Conservation (phyloP, 257 asterid species). For the Forsythia viridissima region DNA sequence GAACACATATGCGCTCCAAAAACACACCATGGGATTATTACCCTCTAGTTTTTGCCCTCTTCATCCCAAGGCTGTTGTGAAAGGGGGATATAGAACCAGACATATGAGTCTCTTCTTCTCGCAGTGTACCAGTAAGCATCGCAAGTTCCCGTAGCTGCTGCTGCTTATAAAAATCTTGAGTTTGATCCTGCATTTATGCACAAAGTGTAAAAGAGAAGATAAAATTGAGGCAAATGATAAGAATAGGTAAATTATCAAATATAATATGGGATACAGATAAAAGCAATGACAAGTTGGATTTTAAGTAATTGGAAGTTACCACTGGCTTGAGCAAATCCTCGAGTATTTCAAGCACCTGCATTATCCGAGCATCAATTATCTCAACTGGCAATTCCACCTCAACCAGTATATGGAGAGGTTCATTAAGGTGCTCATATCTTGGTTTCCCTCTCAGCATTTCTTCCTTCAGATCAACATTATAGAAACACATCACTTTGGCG, state of each 20-base stretch:
- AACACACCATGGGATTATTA: slow-evolving; percentile 28
- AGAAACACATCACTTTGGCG: slow-evolving; percentile 5
- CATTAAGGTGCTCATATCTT: slow-evolving; percentile 93
- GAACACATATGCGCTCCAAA: slow-evolving; percentile 24
- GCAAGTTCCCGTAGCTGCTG: slow-evolving; percentile 97
- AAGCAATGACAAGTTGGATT: no score
- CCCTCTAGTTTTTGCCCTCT: slow-evolving; percentile 95
- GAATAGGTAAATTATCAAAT: no score
- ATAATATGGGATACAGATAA: no score
- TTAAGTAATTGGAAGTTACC: slow-evolving; percentile 39
- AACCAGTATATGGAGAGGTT: slow-evolving; percentile 89
- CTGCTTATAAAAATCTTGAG: slow-evolving; percentile 84
- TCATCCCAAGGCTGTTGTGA: slow-evolving; percentile 89
- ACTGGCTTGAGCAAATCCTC: slow-evolving; percentile 93
- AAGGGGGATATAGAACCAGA: slow-evolving; percentile 92
- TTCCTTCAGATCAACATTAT: slow-evolving; percentile 57
- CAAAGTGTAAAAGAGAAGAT: not conserved
- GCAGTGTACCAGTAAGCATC: slow-evolving; percentile 80
- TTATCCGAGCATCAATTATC: slow-evolving; percentile 80
- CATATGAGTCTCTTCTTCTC: slow-evolving; percentile 89
- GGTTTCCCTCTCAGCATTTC: slow-evolving; percentile 99
- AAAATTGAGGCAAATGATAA: no score
- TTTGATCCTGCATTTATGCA: slow-evolving; percentile 63
- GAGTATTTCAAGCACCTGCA: slow-evolving; percentile 88
- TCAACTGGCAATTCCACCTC: slow-evolving; percentile 95